Base-by-base conservation (phyloP, 2,329 filamentous ascomycete species). In the Reticulascus tulasneorum region DNA sequence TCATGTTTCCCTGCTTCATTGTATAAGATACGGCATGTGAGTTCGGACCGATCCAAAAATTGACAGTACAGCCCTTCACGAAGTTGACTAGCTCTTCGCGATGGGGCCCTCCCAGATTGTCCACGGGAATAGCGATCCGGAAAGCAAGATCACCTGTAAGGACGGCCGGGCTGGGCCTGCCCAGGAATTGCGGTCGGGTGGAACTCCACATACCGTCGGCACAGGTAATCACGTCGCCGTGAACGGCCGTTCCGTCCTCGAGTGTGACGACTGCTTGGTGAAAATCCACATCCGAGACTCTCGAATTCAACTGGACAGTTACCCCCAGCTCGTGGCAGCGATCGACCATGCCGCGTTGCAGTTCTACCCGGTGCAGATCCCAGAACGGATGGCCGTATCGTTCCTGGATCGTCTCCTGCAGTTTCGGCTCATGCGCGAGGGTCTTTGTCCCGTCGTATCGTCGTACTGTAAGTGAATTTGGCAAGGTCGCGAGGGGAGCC, bases 131-230 rank as follows among this genome's bases (percentile, higher is more conserved):
- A 7, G 74, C 54, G 29, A 78, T 61, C 6, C 75, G 67, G 50
- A 77, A 79, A 3, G 74, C 73, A 20, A 77, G 51, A 48, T 79
- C 73, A 1, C 75, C 75, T 0, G 75, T 78, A 31, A 66, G 60
- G 11, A 64, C 52, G 2, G 73, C 69, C 0, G 67, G 65, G 44
- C 69, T 62, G 0, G 56, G 48, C 10, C 54, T 52, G 4, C 63
- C 63, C 7, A 74, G 48, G n/a, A 77, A 55, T 7, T 59, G 52
- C 35, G 68, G 62, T 5, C 71, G 64, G 33, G 62, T 63, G 25
- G 50, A 40, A 8, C 59, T 64, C 51, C 66, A 69, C 27, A 71
- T 58, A 2, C 70, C 71, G 46, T 73, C 70, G 6, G 68, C 62
- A n/a, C 66, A 69, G 33, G 74, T 54, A 6, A 74, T 48, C 2